phyloP scores from a whole-genome alignment of 805 yeast genomes.

The Jamesozyma piceae region DNA sequence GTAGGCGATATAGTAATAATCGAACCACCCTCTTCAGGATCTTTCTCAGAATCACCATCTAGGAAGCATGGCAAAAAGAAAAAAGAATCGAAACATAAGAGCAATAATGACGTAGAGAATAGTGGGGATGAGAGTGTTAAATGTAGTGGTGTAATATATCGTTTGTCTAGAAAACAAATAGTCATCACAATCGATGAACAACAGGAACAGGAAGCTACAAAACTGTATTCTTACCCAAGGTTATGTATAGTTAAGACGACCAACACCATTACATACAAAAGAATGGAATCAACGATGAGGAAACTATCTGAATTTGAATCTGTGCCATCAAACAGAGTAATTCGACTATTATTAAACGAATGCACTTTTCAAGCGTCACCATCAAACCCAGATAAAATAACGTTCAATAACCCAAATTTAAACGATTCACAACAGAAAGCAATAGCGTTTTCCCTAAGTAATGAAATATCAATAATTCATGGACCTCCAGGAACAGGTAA shows the following conservation, averaged over 20 bases:
- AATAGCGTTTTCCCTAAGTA: conserved; percentile 50
- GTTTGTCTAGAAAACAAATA: conserved; percentile 39
- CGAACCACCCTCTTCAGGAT: conserved; percentile 17
- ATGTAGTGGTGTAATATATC: conserved; percentile 59
- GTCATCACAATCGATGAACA: conserved; percentile 54
- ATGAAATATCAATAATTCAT: conserved; percentile 54
- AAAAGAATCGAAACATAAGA: conserved; percentile 7
- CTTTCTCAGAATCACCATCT: conserved; percentile 12
- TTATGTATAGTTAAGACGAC: conserved; percentile 37
- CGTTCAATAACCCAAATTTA: conserved; percentile 16
- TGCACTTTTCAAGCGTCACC: conserved; percentile 10
- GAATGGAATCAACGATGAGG: conserved; percentile 72
- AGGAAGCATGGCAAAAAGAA: conserved; percentile 23
- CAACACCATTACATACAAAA: conserved; percentile 61
- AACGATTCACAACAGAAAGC: conserved; percentile 71
- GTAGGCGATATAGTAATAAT: conserved; percentile 74
- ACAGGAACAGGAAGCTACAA: conserved; percentile 42
- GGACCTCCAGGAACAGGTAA: conserved; percentile 81
- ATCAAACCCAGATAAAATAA: neutral
- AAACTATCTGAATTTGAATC: conserved; percentile 45
- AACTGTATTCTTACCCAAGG: conserved; percentile 27
- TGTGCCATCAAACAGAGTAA: conserved; percentile 30
- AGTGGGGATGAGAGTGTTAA: conserved; percentile 19
- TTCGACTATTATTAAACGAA: conserved; percentile 40
- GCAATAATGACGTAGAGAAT: conserved; percentile 13